Evolutionary conservation across 108 stramenopile genomes (phyloP).

Genomic region (Mediolabrus comicus): DNA sequence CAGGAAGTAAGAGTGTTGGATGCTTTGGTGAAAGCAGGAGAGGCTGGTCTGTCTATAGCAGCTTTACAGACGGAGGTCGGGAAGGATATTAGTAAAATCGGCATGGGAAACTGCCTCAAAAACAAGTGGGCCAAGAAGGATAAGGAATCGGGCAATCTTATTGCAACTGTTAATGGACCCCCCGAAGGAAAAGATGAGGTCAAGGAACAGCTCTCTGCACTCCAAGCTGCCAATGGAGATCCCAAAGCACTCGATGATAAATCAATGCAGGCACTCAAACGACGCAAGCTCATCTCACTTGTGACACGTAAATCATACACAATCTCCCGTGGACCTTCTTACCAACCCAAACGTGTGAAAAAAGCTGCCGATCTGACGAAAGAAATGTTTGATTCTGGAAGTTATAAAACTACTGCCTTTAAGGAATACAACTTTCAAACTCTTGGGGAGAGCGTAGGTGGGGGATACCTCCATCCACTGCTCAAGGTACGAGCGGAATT

Average conservation of each 20-base stretch:
- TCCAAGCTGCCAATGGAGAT: conserved; percentile 45
- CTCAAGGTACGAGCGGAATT: conserved; percentile 96
- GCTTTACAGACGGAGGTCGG: conserved; percentile 75
- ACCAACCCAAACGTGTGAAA: conserved; percentile 81
- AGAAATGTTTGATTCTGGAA: conserved; percentile 95
- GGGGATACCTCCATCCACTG: conserved; percentile 96
- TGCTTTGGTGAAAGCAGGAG: conserved; percentile 71
- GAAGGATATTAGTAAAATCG: conserved; percentile 87
- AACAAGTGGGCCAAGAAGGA: conserved; percentile 92
- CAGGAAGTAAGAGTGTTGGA: conserved; percentile 83
- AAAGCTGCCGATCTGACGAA: conserved; percentile 96
- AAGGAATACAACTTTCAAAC: conserved; percentile 97
- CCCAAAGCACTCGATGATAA: conserved; percentile 51
- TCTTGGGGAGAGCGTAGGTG: conserved; percentile 87
- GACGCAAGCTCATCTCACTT: conserved; percentile 68
- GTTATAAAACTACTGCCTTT: conserved; percentile 90
- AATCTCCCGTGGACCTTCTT: conserved; percentile 79
- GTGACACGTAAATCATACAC: conserved; percentile 88
- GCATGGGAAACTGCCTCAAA: conserved; percentile 94
- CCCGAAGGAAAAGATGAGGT: conserved; percentile 62
- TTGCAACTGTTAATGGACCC: conserved; percentile 48
- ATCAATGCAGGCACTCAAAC: conserved; percentile 54
- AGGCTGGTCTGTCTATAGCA: conserved; percentile 42
- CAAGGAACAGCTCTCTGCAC: conserved; percentile 48
- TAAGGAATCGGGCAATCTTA: conserved; percentile 51